A percentile compares a stretch with the other conserved stretches of the same genome.
Evolutionary conservation across 345 rosid species (phyloP).

Genomic region (Acer campestre): DNA sequence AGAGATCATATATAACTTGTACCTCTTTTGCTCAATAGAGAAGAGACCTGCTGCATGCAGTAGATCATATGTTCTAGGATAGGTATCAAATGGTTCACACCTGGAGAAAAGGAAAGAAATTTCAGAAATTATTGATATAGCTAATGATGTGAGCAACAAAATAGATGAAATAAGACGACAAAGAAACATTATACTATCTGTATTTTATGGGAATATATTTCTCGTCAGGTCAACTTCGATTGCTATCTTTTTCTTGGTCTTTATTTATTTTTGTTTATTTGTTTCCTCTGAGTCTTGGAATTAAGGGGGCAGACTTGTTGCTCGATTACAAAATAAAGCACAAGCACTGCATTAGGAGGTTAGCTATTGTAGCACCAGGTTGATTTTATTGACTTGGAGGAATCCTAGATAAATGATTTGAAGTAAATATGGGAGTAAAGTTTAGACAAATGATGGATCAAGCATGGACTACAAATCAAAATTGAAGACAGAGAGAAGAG

Average conservation of each 20-base stretch:
- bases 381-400: too few species aligned
- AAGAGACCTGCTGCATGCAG: conserved; percentile 67
- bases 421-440: not conserved
- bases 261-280: too few species aligned
- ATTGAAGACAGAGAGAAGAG: conserved; percentile 4
- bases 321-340: too few species aligned
- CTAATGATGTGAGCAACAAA: conserved; percentile 6
- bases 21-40: conserved; percentile 63
- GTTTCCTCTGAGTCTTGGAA: too few species aligned
- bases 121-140: not conserved
- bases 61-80: conserved; percentile 68
- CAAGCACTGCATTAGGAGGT: too few species aligned
- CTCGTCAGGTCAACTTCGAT: not conserved
- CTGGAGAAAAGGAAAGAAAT: conserved; percentile 26
- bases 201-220: not conserved
- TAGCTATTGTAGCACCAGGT: too few species aligned
- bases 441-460: not conserved
- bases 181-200: not conserved
- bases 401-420: not conserved
- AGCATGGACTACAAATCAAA: conserved; percentile 1
- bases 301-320: too few species aligned
- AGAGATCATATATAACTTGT: not conserved
- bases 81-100: conserved; percentile 72
- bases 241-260: not conserved
- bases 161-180: not conserved